A percentile compares a stretch with the other conserved stretches of the same genome.
phyloP scores from a whole-genome alignment of 108 stramenopile species.

The Aurantiochytrium sp. region DNA sequence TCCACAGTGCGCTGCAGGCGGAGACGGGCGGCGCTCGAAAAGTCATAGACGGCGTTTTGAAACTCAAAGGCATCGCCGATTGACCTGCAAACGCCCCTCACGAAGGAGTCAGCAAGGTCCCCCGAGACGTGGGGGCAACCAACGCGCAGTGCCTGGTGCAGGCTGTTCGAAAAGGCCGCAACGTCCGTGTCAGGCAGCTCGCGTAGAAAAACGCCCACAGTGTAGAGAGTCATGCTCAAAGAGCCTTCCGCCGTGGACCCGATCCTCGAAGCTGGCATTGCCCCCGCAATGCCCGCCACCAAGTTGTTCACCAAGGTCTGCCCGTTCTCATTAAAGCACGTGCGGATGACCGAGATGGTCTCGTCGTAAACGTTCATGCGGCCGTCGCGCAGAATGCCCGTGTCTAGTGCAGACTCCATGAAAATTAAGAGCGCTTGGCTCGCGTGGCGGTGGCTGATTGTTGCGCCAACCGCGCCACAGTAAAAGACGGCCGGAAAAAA shows the following conservation, averaged over 20 bases:
- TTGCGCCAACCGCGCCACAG: neutral
- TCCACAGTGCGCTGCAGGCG: neutral
- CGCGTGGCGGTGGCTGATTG: neutral
- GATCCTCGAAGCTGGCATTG: neutral
- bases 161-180: neutral
- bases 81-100: neutral
- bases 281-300: constrained; percentile 4
- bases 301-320: neutral
- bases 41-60: neutral
- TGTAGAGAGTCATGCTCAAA: neutral
- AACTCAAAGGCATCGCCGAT: neutral
- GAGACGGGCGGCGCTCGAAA: neutral
- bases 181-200: neutral
- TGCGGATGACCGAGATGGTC: neutral
- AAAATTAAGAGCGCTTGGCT: neutral
- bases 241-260: neutral
- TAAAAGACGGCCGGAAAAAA: neutral
- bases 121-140: neutral
- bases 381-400: neutral
- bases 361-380: neutral
- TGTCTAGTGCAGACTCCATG: neutral
- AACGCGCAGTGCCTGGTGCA: neutral
- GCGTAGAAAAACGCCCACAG: neutral
- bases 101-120: neutral
- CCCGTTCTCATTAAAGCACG: neutral